Evolutionary conservation across 2,329 filamentous ascomycete species (phyloP), one percentile per base, ranked within the genome.

Genomic region (Penicillium corylophilum): DNA sequence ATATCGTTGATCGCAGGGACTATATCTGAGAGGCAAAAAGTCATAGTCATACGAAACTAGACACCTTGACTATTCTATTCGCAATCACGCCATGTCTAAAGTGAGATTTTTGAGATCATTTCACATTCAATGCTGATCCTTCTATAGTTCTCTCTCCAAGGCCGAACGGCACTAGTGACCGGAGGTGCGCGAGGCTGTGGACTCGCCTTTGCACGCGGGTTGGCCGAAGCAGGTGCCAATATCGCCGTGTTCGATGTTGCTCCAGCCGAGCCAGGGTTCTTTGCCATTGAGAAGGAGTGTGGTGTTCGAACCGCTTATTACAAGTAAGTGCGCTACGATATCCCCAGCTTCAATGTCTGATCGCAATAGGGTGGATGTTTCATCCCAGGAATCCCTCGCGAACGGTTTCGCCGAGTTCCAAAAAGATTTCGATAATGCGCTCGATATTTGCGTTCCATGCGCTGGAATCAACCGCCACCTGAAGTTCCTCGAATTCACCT

Each of bases 101-200:
- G 65, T 66, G 53, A 28, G 52, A 44, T 18, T 15, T 13, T 22
- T 3, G 8, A 23, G 7, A 7, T 18, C 6, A 10, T 7, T 8
- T 15, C 15, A 13, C 5, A n/a, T 31, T 20, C 12, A 24, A 18
- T 52, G 10, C 26, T 58, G 43, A 61, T 4, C 22, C 9, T 2
- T n/a, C 10, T 33, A 79, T 36, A 79, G 76, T 80, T 81, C 54
- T 78, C 76, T 0, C 64, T 82, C 4, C 71, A 75, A 53, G 77
- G 77, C 16, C 75, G 77, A 24, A 77, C 72, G 4, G 75, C 72
- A 20, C 54, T 79, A 26, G 69, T 79, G 5, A 79, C 77, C 1
- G 77, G 77, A 18, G 77, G 74, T n/a, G 72, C 74, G 8, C 64
- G 73, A 44, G 77, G 77, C 5, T 74, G 74, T 44, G 78, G 77